Percentiles rank a stretch among this genome's conserved stretches.
phyloP scores from a whole-genome alignment of 2,329 filamentous ascomycete species.

The Hypoxylon sp. region DNA sequence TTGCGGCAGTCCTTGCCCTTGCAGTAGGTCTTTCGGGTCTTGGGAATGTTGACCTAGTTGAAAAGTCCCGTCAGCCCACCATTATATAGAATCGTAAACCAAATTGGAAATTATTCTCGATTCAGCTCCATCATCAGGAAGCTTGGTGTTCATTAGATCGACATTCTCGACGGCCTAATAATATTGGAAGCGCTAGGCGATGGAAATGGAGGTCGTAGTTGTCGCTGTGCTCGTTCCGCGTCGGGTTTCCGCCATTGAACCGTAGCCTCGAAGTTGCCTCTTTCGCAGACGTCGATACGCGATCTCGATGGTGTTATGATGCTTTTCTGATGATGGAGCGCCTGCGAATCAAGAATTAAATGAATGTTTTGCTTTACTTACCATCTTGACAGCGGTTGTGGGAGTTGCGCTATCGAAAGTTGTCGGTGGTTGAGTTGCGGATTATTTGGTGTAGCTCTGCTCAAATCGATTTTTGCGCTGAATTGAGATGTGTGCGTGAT shows the following conservation, averaged over 20 bases:
- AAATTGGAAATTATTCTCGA: slow-evolving; percentile 14
- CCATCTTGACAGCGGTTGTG: slow-evolving; percentile 64
- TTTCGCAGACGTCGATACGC: slow-evolving; percentile 11
- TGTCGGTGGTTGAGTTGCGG: slow-evolving; percentile 41
- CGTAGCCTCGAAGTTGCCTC: slow-evolving; percentile 5
- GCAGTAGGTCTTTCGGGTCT: slow-evolving; percentile 98
- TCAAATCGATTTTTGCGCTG: slow-evolving; percentile 35
- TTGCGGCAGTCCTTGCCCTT: slow-evolving; percentile 95
- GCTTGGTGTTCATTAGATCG: not conserved
- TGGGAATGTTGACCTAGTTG: slow-evolving; percentile 92
- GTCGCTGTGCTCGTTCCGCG: slow-evolving; percentile 9
- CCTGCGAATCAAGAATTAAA: slow-evolving; percentile 32
- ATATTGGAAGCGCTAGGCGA: not conserved
- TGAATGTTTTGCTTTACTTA: slow-evolving; percentile 52
- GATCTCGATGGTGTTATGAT: not conserved
- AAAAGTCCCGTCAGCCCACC: slow-evolving; percentile 30
- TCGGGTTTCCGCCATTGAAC: slow-evolving; percentile 6
- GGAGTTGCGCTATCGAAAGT: slow-evolving; percentile 55
- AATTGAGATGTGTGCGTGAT: slow-evolving; percentile 43
- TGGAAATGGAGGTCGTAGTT: not conserved
- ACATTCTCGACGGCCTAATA: not conserved
- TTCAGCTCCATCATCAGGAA: not conserved
- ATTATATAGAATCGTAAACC: slow-evolving; percentile 1
- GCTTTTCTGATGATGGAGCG: slow-evolving; percentile 10
- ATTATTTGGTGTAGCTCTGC: slow-evolving; percentile 37